A percentile compares a stretch with the other conserved stretches of the same genome.
Evolutionary conservation across 495 filamentous ascomycete genomes (phyloP).

Genomic region (Cladorrhinum samala): DNA sequence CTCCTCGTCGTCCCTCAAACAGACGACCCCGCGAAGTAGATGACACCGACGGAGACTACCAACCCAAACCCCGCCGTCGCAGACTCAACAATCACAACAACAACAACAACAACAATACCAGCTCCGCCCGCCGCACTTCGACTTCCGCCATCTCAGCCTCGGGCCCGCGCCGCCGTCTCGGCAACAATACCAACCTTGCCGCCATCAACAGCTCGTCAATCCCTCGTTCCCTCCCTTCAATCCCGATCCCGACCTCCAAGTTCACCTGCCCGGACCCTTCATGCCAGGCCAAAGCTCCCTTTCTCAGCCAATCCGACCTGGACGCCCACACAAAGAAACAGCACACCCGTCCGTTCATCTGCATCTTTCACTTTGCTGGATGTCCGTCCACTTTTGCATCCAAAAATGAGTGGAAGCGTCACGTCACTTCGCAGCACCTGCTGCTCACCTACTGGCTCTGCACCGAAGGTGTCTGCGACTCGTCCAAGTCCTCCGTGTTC

Average conservation of each 20-base stretch:
- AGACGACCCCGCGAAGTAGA: too few relatives aligned
- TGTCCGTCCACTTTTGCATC: constrained; percentile 69
- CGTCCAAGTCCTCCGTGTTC: constrained; percentile 58
- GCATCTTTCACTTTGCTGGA: constrained; percentile 71
- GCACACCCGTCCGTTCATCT: constrained; percentile 63
- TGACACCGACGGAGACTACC: too few relatives aligned
- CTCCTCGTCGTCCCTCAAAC: too few relatives aligned
- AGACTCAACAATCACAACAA: too few relatives aligned
- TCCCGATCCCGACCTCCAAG: constrained; percentile 1
- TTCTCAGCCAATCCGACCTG: constrained; percentile 33
- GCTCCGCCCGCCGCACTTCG: too few relatives aligned
- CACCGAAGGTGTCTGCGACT: constrained; percentile 57
- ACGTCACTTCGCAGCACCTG: constrained; percentile 77
- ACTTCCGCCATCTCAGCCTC: too few relatives aligned
- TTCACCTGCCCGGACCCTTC: constrained; percentile 16
- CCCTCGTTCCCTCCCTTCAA: neutral
- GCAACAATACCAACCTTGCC: neutral
- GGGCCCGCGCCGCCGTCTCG: neutral
- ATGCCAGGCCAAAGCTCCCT: constrained; percentile 27
- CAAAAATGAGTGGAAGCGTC: constrained; percentile 95
- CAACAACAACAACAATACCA: too few relatives aligned
- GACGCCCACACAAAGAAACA: constrained; percentile 47
- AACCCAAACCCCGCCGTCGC: too few relatives aligned
- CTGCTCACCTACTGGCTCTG: constrained; percentile 76
- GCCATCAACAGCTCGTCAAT: neutral